Base-by-base conservation (phyloP, 192 early-diverging fungal species). In the Entomortierella beljakovae region DNA sequence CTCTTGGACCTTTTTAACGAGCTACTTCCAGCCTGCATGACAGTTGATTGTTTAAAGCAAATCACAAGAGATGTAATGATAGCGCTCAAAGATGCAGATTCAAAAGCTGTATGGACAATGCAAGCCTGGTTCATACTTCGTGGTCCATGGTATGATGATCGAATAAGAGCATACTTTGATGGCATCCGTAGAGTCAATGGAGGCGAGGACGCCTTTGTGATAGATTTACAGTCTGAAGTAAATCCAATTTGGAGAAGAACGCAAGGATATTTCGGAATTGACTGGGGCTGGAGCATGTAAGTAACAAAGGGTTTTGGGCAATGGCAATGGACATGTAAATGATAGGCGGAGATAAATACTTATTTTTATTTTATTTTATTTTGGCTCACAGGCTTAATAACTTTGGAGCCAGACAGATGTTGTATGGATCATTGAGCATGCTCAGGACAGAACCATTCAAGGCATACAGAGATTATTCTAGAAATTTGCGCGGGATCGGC, bases 231-330 rank as follows among this genome's bases (percentile, higher is more conserved):
- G 31, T 55, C 75, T 25, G 75, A 79, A 26, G 67, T 79, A 25
- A 40, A 31, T 16, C 75, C 75, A 0, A 60, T 64, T 7, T 79
- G 75, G 75, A 51, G 40, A 23, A 6, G 20, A 2, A 79, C 66
- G 10, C 38, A 70, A 13, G 75, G 67, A 13, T 79, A 65, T 46
- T 79, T 70, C 61, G 75, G 75, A 33, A 79, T 79, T 16, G 68
- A 65, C 18, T 79, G 75, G 75, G 75, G 75, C 22, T 79, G 75
- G 75, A 79, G 75, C 62, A 79, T 79, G 75, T 79, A 77, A 55
- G 66, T 56, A 10, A 2, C 16, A 8, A 15, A 46, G 3, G 43
- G 15, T 46, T 20, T 4, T 15, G n/a, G n/a, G n/a, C n/a, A n/a
- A n/a, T n/a, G n/a, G n/a, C n/a, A n/a, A n/a, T n/a, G n/a, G n/a